Conservation (phyloP, 352 stramenopile genomes). For the Phytophthora sojae region DNA sequence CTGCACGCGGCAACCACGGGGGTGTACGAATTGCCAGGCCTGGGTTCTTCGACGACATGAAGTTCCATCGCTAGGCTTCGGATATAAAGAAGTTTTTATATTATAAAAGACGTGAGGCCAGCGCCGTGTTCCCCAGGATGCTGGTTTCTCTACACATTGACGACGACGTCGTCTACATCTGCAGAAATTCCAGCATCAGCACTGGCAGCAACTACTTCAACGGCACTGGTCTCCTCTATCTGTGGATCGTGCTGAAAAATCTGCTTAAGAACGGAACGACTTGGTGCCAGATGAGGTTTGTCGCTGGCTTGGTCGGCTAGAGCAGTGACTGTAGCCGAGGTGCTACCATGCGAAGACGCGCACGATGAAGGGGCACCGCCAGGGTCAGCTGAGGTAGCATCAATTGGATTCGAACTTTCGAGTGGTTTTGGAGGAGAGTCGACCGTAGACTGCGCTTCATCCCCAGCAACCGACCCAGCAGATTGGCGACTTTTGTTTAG, state of each 20-base stretch:
- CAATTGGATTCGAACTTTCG: slow-evolving; percentile 1
- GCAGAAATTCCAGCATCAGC: not conserved
- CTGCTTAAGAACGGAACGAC: slow-evolving; percentile 40
- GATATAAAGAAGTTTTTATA: not conserved
- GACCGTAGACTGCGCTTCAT: not conserved
- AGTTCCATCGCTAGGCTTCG: slow-evolving; percentile 51
- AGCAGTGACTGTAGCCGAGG: slow-evolving; percentile 15
- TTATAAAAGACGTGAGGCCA: not conserved
- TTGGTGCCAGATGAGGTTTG: not conserved
- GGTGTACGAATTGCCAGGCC: slow-evolving; percentile 63
- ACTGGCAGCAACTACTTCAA: slow-evolving; percentile 4
- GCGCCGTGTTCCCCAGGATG: not conserved
- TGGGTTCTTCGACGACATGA: slow-evolving; percentile 85
- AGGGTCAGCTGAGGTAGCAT: not conserved
- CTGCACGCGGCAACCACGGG: slow-evolving; percentile 64
- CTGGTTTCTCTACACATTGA: slow-evolving; percentile 23
- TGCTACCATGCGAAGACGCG: slow-evolving; percentile 25
- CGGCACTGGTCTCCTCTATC: slow-evolving; percentile 6
- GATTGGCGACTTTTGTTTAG: slow-evolving; percentile 53
- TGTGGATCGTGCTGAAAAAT: slow-evolving; percentile 30
- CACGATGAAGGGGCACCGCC: slow-evolving; percentile 13
- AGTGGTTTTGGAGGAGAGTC: not conserved
- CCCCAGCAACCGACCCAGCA: slow-evolving; percentile 13
- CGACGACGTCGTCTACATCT: slow-evolving; percentile 16
- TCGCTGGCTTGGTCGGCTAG: slow-evolving; percentile 3